Percentiles rank a stretch among this genome's conserved stretches.
phyloP scores from a whole-genome alignment of 164 flowering plant genomes.

The Tetrastigma voinierianum region DNA sequence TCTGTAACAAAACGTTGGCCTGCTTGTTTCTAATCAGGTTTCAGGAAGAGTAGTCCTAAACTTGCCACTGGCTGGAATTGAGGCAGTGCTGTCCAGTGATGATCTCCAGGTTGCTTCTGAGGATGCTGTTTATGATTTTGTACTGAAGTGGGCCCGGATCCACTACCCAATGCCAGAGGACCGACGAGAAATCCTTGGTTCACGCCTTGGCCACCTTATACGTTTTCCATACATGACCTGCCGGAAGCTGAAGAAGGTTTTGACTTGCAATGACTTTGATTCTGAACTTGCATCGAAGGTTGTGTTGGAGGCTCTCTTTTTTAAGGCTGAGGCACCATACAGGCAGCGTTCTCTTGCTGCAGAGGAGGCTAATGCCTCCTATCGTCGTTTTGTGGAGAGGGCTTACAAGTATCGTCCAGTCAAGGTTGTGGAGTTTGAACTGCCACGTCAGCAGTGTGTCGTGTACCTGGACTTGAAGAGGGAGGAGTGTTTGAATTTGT shows the following conservation, averaged over 20 bases:
- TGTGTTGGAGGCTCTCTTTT: slow-evolving; percentile 58
- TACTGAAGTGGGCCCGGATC: slow-evolving; percentile 42
- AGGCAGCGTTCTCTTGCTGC: slow-evolving; percentile 33
- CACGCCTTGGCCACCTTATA: slow-evolving; percentile 36
- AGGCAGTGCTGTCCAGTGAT: slow-evolving; percentile 45
- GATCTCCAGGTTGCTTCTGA: slow-evolving; percentile 46
- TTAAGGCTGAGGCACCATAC: slow-evolving; percentile 55
- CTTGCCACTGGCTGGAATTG: slow-evolving; percentile 48
- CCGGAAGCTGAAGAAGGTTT: slow-evolving; percentile 43
- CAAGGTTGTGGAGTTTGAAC: slow-evolving; percentile 52
- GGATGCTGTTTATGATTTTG: slow-evolving; percentile 45
- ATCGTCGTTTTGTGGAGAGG: slow-evolving; percentile 38
- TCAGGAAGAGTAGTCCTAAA: slow-evolving; percentile 35
- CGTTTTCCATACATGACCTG: slow-evolving; percentile 53
- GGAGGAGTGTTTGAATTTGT: slow-evolving; percentile 46
- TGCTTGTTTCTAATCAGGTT: slow-evolving; percentile 26
- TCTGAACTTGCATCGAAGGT: slow-evolving; percentile 36
- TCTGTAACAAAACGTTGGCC: not conserved
- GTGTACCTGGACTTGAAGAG: slow-evolving; percentile 57
- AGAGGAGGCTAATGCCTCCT: slow-evolving; percentile 24
- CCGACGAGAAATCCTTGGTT: slow-evolving; percentile 29
- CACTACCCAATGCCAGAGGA: slow-evolving; percentile 42
- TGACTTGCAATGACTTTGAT: slow-evolving; percentile 45
- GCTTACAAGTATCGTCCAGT: slow-evolving; percentile 57
- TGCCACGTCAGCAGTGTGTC: slow-evolving; percentile 50